These are phyloP conservation scores for Leccinum subgranulosum DNA, from an alignment of 768 basidiomycete species.

Conservation along the genomic window DNA sequence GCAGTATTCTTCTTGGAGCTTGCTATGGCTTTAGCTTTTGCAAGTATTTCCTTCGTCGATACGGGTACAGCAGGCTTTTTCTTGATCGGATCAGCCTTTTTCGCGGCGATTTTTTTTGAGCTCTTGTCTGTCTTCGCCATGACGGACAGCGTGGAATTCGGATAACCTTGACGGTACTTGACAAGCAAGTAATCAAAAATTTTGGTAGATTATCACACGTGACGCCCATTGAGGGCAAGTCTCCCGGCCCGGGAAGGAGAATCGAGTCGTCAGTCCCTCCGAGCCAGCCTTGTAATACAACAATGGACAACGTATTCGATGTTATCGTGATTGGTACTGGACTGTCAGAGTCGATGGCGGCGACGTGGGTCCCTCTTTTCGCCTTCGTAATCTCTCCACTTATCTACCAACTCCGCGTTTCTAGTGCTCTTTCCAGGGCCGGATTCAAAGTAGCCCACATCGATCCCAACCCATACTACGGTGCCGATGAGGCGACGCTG, in stretches of 20 bases:
- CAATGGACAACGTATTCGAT: constrained; percentile 52
- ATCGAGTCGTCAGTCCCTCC: neutral
- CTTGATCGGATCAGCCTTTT: constrained; percentile 29
- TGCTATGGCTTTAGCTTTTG: constrained; percentile 35
- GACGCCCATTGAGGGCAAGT: constrained; percentile 29
- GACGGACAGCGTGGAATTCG: constrained; percentile 3
- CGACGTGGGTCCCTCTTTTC: constrained; percentile 62
- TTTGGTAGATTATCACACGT: constrained; percentile 21
- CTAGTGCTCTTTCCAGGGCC: constrained; percentile 83
- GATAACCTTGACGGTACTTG: neutral
- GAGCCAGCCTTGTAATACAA: neutral
- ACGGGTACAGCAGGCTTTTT: constrained; percentile 23
- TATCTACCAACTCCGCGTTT: neutral
- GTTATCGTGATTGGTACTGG: constrained; percentile 75
- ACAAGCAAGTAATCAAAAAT: constrained; percentile 6
- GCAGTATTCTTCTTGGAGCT: constrained; percentile 4
- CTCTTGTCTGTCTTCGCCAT: constrained; percentile 43
- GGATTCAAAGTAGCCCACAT: constrained; percentile 87
- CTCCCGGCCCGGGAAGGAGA: neutral
- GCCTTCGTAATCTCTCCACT: constrained; percentile 1
- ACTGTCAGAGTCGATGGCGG: constrained; percentile 78
- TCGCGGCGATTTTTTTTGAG: constrained; percentile 31
- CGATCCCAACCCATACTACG: constrained; percentile 84
- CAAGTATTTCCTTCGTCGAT: constrained; percentile 42
- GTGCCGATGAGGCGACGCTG: constrained; percentile 76